A percentile compares a stretch with the other conserved stretches of the same genome.
phyloP scores from a whole-genome alignment of 2,329 filamentous ascomycete species.

The Trichoderma sp. region DNA sequence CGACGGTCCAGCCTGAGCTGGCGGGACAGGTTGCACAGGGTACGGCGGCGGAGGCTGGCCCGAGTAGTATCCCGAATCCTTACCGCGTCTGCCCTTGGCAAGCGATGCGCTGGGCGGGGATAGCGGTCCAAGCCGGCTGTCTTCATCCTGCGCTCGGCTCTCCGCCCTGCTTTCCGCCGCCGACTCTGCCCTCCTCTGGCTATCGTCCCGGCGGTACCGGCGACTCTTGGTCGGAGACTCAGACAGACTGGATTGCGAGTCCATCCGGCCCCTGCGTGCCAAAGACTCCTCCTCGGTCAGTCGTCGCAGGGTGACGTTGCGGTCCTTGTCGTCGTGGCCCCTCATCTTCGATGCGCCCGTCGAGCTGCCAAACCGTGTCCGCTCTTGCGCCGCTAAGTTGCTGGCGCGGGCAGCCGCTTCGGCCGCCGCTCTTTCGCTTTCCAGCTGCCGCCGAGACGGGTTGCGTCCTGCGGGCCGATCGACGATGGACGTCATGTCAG shows the following conservation, averaged over 20 bases:
- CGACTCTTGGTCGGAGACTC: constrained; percentile 52
- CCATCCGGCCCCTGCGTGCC: constrained; percentile 48
- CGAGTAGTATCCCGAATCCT: constrained; percentile 66
- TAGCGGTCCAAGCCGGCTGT: constrained; percentile 45
- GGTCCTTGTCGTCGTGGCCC: constrained; percentile 61
- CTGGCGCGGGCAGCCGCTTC: constrained; percentile 53
- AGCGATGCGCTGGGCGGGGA: constrained; percentile 61
- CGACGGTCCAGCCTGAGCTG: constrained; percentile 48
- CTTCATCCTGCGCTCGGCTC: constrained; percentile 45
- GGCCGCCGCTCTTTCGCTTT: constrained; percentile 50
- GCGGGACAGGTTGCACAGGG: constrained; percentile 36
- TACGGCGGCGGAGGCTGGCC: constrained; percentile 39
- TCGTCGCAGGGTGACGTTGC: constrained; percentile 63
- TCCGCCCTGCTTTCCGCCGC: constrained; percentile 53
- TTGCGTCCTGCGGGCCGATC: constrained; percentile 46
- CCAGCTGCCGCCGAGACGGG: constrained; percentile 52
- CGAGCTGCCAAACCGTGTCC: constrained; percentile 46
- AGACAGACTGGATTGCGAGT: constrained; percentile 61
- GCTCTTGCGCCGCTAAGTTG: constrained; percentile 52
- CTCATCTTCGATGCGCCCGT: constrained; percentile 57
- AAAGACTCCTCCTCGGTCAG: constrained; percentile 63
- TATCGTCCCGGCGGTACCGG: constrained; percentile 58
- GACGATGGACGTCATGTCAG: constrained; percentile 38
- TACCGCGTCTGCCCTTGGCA: constrained; percentile 52
- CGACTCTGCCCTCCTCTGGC: constrained; percentile 50